phyloP scores from a whole-genome alignment of 495 filamentous ascomycete genomes.

The Hypoxylon intermedium region DNA sequence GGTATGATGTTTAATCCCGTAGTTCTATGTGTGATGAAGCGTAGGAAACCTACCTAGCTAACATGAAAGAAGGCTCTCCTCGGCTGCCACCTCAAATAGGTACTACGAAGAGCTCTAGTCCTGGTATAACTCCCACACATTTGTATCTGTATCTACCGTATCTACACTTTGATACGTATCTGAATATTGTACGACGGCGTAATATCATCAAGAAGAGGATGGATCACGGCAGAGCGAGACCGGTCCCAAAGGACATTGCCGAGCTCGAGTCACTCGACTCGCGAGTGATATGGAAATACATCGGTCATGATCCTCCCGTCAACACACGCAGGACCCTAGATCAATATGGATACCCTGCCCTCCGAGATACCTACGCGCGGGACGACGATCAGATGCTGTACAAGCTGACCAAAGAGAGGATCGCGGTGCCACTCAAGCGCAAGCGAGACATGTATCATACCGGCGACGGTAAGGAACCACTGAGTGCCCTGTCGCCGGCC shows the following conservation, averaged over 20 bases:
- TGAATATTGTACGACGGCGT: constrained; percentile 64
- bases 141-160: constrained; percentile 59
- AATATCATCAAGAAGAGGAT: constrained; percentile 63
- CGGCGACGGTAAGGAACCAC: constrained; percentile 14
- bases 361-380: constrained; percentile 65
- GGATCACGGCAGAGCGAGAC: constrained; percentile 63
- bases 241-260: constrained; percentile 61
- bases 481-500: constrained; percentile 20
- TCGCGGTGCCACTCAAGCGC: constrained; percentile 20
- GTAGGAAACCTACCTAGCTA: constrained; percentile 13
- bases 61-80: constrained; percentile 38
- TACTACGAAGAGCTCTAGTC: constrained; percentile 43
- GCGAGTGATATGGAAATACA: constrained; percentile 68
- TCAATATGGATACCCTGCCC: constrained; percentile 70
- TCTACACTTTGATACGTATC: constrained; percentile 73
- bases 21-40: constrained; percentile 36
- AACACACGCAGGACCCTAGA: constrained; percentile 71
- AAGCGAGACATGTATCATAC: constrained; percentile 36
- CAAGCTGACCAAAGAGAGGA: constrained; percentile 65
- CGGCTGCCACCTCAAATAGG: constrained; percentile 26
- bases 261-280: constrained; percentile 62
- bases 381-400: constrained; percentile 77
- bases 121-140: constrained; percentile 50
- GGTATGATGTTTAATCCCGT: constrained; percentile 45
- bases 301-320: constrained; percentile 68